A percentile compares a stretch with the other conserved stretches of the same genome.
Conservation (phyloP, 345 rosid genomes). For the Nasturtium officinale region DNA sequence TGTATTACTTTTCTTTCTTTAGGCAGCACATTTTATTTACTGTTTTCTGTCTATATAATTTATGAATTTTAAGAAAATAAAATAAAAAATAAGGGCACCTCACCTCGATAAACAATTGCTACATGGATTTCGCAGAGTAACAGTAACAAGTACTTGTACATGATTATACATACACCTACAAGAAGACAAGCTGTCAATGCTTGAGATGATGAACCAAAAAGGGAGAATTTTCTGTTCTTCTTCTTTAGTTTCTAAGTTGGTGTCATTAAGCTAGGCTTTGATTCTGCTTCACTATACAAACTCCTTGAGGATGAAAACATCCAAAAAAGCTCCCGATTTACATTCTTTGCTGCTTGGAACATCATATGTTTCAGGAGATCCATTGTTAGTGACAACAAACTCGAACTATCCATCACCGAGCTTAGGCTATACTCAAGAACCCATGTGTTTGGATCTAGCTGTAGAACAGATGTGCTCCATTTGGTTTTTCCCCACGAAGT, state of each 20-base stretch:
- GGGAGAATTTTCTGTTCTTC: background rate
- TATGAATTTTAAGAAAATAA: too few relatives aligned
- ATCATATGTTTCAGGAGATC: constrained; percentile 52
- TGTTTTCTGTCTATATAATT: too few relatives aligned
- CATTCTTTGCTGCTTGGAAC: constrained; percentile 36
- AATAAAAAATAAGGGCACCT: background rate
- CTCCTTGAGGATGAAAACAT: constrained; percentile 31
- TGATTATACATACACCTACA: constrained; percentile 4
- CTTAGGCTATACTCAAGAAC: constrained; percentile 68
- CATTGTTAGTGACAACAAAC: constrained; percentile 48
- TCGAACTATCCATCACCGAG: constrained; percentile 51
- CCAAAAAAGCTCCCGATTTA: constrained; percentile 26
- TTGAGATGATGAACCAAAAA: constrained; percentile 10
- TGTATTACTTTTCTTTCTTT: too few relatives aligned
- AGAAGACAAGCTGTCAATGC: constrained; percentile 29
- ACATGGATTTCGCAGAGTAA: background rate
- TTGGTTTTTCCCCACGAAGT: constrained; percentile 59
- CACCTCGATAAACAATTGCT: background rate
- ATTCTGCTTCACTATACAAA: constrained; percentile 21
- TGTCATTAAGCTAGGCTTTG: constrained; percentile 36
- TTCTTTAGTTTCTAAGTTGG: constrained; percentile 35
- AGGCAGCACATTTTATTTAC: too few relatives aligned
- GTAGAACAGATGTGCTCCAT: constrained; percentile 63
- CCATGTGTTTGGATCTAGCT: constrained; percentile 79
- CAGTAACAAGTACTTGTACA: constrained; percentile 15